Conservation (phyloP, 331 rosid species). For the Dryas integrifolia region DNA sequence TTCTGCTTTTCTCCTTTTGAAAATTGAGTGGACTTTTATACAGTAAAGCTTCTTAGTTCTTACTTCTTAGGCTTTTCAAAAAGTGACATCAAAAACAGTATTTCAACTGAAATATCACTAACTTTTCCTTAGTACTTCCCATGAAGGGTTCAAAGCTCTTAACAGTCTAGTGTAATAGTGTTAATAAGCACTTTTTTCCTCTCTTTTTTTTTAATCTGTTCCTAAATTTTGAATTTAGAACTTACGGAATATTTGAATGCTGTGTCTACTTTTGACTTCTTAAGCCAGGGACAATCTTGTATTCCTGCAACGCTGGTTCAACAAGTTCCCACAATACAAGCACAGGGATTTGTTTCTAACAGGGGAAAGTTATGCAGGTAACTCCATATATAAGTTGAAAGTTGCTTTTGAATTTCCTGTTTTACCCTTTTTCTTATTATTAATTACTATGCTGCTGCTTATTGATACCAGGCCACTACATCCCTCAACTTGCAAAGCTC, state of each 20-base stretch:
- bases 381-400: not conserved
- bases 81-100: conserved; percentile 1
- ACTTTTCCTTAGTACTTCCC: not conserved
- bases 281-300: conserved; percentile 71
- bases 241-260: not conserved
- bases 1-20: conserved; percentile 3
- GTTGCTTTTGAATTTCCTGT: not conserved
- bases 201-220: too few species aligned
- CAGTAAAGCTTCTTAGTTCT: not conserved
- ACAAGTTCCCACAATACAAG: conserved; percentile 59
- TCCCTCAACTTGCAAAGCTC: conserved; percentile 82
- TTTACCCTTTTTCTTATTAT: not conserved
- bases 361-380: conserved; percentile 92
- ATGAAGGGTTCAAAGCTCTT: not conserved
- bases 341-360: conserved; percentile 57
- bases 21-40: not conserved
- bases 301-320: conserved; percentile 66
- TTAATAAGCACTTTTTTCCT: not conserved
- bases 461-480: conserved; percentile 60
- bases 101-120: not conserved
- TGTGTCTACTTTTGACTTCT: conserved; percentile 27
- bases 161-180: not conserved
- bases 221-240: conserved; percentile 28
- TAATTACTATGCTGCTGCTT: not conserved
- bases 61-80: not conserved